Base-by-base conservation (phyloP, 1,284 basidiomycete species). In the Cutaneotrichosporon sp. region DNA sequence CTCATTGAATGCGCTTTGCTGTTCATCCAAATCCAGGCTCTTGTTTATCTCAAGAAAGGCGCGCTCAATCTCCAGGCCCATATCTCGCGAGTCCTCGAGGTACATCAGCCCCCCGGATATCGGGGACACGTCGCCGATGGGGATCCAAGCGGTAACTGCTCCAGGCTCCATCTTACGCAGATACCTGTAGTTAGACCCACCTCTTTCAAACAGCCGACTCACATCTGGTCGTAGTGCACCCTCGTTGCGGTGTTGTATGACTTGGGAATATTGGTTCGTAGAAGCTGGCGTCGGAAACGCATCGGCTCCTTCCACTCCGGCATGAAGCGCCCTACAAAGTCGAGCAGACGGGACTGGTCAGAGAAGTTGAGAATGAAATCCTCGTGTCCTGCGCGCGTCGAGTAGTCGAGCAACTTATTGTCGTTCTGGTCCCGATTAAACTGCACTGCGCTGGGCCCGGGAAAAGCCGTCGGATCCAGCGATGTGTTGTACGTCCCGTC, bases 101-200 rank as follows among this genome's bases (percentile, higher is more conserved):
- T 67, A 67, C 52, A 63, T 60, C 19, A 67, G 54, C 2, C 65
- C 63, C 11, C 65, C 65, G 27, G 50, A 48, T 4, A 54, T 44
- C 16, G 59, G 59, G 6, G 57, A 50, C 32, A 60, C 51, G 44
- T 62, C 61, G 3, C 65, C 65, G 34, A 67, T 53, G 4, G 65
- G 65, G 16, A 67, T 53, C 65, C 65, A 67, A 0, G 58, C 65
- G 4, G 65, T 67, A 22, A 67, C 50, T 2, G 59, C 29, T 3
- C 34, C 51, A 5, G 55, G 55, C 34, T 52, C 27, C 47, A 27
- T 32, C 16, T 45, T 49, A 19, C 55, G 55, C 16, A 57, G 55
- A 35, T 46, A 52, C 41, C 49, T 50, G 9, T 2, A 12, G 32
- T 43, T 24, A 50, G 37, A 35, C 26, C 32, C 26, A 9, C 6